Conservation (phyloP, 257 asterid genomes). For the Capsicum chinense region DNA sequence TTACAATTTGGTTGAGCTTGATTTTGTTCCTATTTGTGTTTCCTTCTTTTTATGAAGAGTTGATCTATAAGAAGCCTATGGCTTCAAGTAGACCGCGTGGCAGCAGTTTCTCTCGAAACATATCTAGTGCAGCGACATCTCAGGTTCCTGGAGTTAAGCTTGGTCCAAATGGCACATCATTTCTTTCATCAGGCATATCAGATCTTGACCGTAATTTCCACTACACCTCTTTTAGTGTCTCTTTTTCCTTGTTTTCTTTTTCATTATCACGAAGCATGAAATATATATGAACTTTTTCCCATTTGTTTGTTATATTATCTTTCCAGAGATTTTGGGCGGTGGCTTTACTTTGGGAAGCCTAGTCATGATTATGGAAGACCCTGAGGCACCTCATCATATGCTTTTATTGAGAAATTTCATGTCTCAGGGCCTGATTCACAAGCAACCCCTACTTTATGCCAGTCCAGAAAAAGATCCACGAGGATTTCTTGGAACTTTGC, state of each 20-base stretch:
- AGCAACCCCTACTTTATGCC: constrained; percentile 85
- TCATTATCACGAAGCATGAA: not conserved
- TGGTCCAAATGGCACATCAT: constrained; percentile 87
- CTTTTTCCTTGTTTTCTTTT: not conserved
- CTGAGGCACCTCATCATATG: constrained; percentile 99
- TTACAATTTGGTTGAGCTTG: not conserved
- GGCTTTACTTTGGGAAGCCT: constrained; percentile 90
- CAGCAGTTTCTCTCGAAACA: constrained; percentile 80
- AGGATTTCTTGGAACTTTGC: constrained; percentile 93
- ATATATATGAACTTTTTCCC: not conserved
- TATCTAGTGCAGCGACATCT: constrained; percentile 53
- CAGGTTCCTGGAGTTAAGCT: constrained; percentile 83
- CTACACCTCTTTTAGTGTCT: not conserved
- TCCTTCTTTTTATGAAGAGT: constrained; percentile 31
- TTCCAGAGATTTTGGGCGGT: constrained; percentile 86
- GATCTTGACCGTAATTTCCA: constrained; percentile 83
- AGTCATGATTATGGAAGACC: constrained; percentile 90
- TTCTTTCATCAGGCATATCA: constrained; percentile 84
- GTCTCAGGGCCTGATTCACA: constrained; percentile 92
- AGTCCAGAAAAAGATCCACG: constrained; percentile 89
- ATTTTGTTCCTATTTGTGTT: not conserved
- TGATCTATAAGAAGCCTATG: constrained; percentile 43
- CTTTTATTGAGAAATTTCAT: constrained; percentile 90
- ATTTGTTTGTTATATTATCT: constrained; percentile 16
- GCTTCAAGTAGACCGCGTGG: constrained; percentile 71